These are phyloP conservation scores for Hordeum pubiflorum DNA, from an alignment of 202 grass and related monocot species.

Conservation along the genomic window DNA sequence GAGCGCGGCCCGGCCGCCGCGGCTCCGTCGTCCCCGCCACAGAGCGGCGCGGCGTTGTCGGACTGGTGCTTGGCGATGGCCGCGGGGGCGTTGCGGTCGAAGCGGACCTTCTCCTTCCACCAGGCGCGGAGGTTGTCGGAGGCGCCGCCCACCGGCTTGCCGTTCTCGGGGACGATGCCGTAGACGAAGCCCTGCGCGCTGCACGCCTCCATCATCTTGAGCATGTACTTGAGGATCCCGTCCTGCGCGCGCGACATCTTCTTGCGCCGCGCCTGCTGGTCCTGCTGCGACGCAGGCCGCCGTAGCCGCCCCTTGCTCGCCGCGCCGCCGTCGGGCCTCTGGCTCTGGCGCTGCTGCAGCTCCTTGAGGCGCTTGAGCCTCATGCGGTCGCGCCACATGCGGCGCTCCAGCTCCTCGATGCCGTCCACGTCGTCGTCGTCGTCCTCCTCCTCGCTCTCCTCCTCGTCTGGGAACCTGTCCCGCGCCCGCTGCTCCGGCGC, in stretches of 20 bases:
- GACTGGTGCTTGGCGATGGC: constrained; percentile 56
- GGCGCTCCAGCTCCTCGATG: constrained; percentile 74
- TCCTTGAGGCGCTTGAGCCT: constrained; percentile 68
- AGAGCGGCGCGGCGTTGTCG: constrained; percentile 16
- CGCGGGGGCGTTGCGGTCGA: constrained; percentile 79
- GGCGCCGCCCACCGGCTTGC: constrained; percentile 82
- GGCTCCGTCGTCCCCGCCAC: background rate
- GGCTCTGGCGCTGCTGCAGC: constrained; percentile 32
- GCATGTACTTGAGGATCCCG: constrained; percentile 84
- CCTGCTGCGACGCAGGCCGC: constrained; percentile 28
- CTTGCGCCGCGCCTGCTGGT: constrained; percentile 68
- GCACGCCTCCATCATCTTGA: constrained; percentile 95
- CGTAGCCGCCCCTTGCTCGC: background rate
- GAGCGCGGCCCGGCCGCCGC: constrained; percentile 21
- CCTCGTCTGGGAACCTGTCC: constrained; percentile 12
- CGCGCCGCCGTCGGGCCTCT: background rate
- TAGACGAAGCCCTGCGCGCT: constrained; percentile 89
- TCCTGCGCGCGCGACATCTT: constrained; percentile 91
- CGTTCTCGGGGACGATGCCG: constrained; percentile 87
- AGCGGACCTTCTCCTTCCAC: constrained; percentile 95
- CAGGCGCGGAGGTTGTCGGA: constrained; percentile 82
- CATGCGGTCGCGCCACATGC: constrained; percentile 81
- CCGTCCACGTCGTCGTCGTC: constrained; percentile 46
- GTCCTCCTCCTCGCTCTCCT: background rate
- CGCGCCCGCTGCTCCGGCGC: background rate